Conservation (phyloP, 2,329 filamentous ascomycete genomes). For the Sphaceloma murrayae region DNA sequence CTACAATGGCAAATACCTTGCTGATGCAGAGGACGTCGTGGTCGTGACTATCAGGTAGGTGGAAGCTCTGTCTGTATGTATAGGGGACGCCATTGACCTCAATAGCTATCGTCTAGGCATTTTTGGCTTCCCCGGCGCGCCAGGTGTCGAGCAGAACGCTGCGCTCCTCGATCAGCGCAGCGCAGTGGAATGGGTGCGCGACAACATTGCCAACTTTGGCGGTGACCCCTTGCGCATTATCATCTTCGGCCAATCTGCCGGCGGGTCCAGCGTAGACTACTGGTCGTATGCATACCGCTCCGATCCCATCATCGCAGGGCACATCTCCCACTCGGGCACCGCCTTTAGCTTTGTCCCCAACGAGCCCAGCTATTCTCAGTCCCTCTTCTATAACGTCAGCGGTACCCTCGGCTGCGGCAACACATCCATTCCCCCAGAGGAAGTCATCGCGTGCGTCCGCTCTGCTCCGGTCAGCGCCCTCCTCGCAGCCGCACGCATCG, state of each 20-base stretch:
- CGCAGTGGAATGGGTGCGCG: slow-evolving; percentile 33
- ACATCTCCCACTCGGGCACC: slow-evolving; percentile 33
- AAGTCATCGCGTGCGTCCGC: slow-evolving; percentile 23
- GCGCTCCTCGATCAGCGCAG: slow-evolving; percentile 33
- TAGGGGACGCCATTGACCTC: background rate
- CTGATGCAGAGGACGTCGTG: slow-evolving; percentile 47
- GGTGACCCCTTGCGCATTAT: slow-evolving; percentile 31
- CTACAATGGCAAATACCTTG: slow-evolving; percentile 39
- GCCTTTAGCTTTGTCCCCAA: slow-evolving; percentile 39
- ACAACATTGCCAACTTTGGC: slow-evolving; percentile 30
- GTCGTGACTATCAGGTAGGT: slow-evolving; percentile 39
- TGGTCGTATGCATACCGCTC: slow-evolving; percentile 33
- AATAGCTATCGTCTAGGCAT: slow-evolving; percentile 50
- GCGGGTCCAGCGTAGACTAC: slow-evolving; percentile 27
- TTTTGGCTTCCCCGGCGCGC: slow-evolving; percentile 50
- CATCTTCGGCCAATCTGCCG: slow-evolving; percentile 34
- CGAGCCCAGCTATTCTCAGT: slow-evolving; percentile 26
- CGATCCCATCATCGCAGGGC: slow-evolving; percentile 31
- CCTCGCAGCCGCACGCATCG: slow-evolving; percentile 19
- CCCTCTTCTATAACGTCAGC: slow-evolving; percentile 23
- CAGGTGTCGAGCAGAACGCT: slow-evolving; percentile 44
- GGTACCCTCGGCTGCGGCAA: slow-evolving; percentile 25
- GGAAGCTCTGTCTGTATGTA: background rate
- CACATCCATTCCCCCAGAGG: slow-evolving; percentile 18
- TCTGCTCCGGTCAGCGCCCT: slow-evolving; percentile 18